Conservation (phyloP, 768 basidiomycete species). For the Collybia mongolica region DNA sequence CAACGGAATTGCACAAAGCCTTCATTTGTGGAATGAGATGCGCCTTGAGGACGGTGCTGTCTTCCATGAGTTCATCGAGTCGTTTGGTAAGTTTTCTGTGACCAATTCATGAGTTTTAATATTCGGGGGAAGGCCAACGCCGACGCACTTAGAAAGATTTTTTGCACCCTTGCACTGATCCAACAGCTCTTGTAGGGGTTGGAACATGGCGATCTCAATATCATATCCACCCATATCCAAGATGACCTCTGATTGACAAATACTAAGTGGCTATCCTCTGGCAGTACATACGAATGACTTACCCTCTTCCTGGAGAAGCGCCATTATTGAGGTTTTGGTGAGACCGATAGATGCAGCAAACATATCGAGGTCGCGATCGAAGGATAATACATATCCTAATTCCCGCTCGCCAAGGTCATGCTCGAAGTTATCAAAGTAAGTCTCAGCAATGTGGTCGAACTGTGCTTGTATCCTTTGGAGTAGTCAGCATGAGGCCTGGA, state of each 20-base stretch:
- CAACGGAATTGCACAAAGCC: slow-evolving; percentile 66
- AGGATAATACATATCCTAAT: slow-evolving; percentile 73
- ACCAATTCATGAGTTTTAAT: slow-evolving; percentile 4
- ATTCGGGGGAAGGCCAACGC: background rate
- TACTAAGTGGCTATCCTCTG: background rate
- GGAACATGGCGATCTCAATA: slow-evolving; percentile 73
- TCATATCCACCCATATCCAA: slow-evolving; percentile 75
- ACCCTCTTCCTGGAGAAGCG: slow-evolving; percentile 79
- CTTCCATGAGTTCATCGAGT: slow-evolving; percentile 74
- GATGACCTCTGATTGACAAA: slow-evolving; percentile 53
- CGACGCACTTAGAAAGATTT: slow-evolving; percentile 67
- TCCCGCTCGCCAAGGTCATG: slow-evolving; percentile 90
- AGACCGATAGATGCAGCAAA: slow-evolving; percentile 91
- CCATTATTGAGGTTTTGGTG: slow-evolving; percentile 81
- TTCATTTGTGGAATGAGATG: slow-evolving; percentile 74
- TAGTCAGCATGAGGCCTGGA: background rate
- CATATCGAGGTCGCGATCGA: slow-evolving; percentile 92
- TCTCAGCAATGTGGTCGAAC: slow-evolving; percentile 89
- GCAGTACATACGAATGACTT: slow-evolving; percentile 5
- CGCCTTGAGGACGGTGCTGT: slow-evolving; percentile 69
- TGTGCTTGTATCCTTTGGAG: slow-evolving; percentile 79
- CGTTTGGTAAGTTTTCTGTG: slow-evolving; percentile 87
- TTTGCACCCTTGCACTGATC: slow-evolving; percentile 84
- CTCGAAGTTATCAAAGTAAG: slow-evolving; percentile 81
- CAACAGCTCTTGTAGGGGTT: slow-evolving; percentile 78